These are phyloP conservation scores for Sisymbrium irio DNA, from an alignment of 345 rosid species.

Conservation along the genomic window DNA sequence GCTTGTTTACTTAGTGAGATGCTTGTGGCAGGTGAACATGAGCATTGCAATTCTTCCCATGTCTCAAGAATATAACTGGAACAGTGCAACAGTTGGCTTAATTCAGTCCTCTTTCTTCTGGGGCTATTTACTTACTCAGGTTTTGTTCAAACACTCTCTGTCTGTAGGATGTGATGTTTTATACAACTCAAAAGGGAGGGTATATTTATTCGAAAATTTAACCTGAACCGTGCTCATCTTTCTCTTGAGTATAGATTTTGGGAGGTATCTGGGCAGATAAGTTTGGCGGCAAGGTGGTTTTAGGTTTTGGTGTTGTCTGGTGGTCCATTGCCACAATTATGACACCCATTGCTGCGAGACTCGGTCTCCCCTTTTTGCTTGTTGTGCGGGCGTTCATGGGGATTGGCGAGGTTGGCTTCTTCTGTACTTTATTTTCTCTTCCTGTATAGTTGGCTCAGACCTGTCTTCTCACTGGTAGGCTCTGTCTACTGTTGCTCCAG, in stretches of 20 bases:
- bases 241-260: constrained; percentile 53
- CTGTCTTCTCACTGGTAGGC: constrained; percentile 25
- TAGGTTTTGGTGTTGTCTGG: constrained; percentile 97
- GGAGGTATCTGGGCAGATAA: constrained; percentile 99
- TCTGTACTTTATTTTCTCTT: neutral
- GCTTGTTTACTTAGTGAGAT: constrained; percentile 12
- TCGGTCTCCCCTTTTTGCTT: constrained; percentile 90
- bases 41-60: constrained; percentile 98
- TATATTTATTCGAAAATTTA: neutral
- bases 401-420: constrained; percentile 79
- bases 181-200: neutral
- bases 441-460: neutral
- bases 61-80: constrained; percentile 94
- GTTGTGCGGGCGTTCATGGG: constrained; percentile 94
- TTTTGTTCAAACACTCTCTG: constrained; percentile 26
- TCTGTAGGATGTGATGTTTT: neutral
- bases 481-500: constrained; percentile 45
- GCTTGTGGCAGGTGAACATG: constrained; percentile 78
- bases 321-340: constrained; percentile 88
- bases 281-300: constrained; percentile 83
- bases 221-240: constrained; percentile 2
- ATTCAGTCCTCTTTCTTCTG: constrained; percentile 99
- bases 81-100: constrained; percentile 92
- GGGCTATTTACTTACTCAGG: constrained; percentile 99
- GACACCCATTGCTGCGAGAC: constrained; percentile 94